Conservation (phyloP, 768 basidiomycete species). For the Thelephora ganbajun region DNA sequence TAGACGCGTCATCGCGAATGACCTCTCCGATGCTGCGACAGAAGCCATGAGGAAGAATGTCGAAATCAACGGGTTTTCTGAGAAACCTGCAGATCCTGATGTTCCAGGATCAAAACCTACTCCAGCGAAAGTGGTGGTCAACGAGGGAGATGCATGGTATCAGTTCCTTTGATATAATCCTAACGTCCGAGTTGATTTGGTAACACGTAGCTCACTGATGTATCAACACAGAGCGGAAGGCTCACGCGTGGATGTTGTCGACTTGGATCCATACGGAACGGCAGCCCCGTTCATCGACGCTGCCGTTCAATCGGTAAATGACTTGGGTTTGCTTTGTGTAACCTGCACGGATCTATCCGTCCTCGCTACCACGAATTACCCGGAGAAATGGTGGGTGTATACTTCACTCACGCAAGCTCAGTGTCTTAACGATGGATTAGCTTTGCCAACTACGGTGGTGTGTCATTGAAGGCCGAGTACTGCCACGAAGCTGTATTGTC, state of each 20-base stretch:
- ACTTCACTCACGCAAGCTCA: not conserved
- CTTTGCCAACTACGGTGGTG: conserved; percentile 91
- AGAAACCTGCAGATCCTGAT: conserved; percentile 8
- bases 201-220: conserved; percentile 58
- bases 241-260: conserved; percentile 81
- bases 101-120: conserved; percentile 6
- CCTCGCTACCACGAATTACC: conserved; percentile 84
- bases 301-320: conserved; percentile 77
- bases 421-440: conserved; percentile 23
- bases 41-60: conserved; percentile 82
- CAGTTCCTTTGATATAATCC: conserved; percentile 6
- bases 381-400: conserved; percentile 77
- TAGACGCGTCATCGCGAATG: conserved; percentile 91
- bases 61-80: conserved; percentile 60
- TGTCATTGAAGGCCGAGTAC: conserved; percentile 85
- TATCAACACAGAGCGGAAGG: conserved; percentile 70
- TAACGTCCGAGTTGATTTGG: not conserved
- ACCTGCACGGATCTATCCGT: conserved; percentile 96
- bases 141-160: conserved; percentile 92
- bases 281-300: conserved; percentile 95
- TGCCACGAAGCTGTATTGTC: conserved; percentile 77
- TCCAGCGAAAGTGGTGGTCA: conserved; percentile 56
- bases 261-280: conserved; percentile 95
- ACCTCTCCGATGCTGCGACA: conserved; percentile 70
- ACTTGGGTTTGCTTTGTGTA: conserved; percentile 85